These are phyloP conservation scores for Cyclotella baltica DNA, from an alignment of 108 stramenopile genomes.

Conservation along the genomic window DNA sequence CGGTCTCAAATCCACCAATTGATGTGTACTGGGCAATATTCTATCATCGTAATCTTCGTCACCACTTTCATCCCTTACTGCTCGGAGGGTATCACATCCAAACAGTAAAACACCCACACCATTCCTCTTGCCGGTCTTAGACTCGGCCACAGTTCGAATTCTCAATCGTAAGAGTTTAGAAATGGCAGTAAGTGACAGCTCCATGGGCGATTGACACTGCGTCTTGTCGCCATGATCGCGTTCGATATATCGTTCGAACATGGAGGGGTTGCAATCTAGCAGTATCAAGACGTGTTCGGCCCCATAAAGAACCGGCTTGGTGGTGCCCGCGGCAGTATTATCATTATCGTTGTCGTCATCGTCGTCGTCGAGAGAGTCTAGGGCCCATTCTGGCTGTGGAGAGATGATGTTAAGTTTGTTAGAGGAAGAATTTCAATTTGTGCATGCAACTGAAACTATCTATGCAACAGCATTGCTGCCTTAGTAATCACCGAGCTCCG, in stretches of 20 bases:
- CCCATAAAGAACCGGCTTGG: slow-evolving; percentile 19
- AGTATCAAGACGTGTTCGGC: slow-evolving; percentile 69
- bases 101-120: slow-evolving; percentile 72
- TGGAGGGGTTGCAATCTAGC: slow-evolving; percentile 68
- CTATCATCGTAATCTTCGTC: slow-evolving; percentile 44
- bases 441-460: background rate
- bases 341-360: slow-evolving; percentile 15
- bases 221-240: slow-evolving; percentile 15
- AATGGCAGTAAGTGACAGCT: slow-evolving; percentile 57
- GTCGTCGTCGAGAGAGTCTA: slow-evolving; percentile 26
- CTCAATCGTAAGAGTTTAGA: slow-evolving; percentile 51
- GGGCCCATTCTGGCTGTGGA: slow-evolving; percentile 50
- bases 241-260: slow-evolving; percentile 58
- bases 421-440: background rate
- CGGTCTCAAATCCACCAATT: slow-evolving; percentile 61
- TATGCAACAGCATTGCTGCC: background rate
- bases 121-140: slow-evolving; percentile 71
- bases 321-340: background rate
- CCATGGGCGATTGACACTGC: slow-evolving; percentile 45
- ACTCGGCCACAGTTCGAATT: slow-evolving; percentile 63
- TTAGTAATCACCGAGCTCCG: background rate
- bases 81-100: slow-evolving; percentile 39
- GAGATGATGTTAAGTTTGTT: background rate
- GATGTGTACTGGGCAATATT: slow-evolving; percentile 47
- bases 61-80: slow-evolving; percentile 6